Evolutionary conservation across 331 rosid genomes (phyloP).

Genomic region (Erythrophleum ivorense): DNA sequence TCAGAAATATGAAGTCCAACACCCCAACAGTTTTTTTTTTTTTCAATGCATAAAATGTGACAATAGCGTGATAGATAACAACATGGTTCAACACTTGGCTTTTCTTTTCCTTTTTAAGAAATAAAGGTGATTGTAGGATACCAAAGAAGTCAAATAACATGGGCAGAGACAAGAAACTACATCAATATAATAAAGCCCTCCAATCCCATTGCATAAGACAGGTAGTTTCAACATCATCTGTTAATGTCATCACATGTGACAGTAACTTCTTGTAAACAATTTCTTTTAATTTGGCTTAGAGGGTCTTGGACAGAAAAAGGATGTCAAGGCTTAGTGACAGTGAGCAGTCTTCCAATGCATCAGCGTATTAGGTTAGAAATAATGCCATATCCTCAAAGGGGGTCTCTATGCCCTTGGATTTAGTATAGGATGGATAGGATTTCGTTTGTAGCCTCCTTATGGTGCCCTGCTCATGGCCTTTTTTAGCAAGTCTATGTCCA

Average conservation of each 20-base stretch:
- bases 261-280: neutral
- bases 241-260: neutral
- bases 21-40: slow-evolving; percentile 13
- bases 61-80: neutral
- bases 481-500: neutral
- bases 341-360: neutral
- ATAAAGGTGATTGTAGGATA: slow-evolving; percentile 17
- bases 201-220: neutral
- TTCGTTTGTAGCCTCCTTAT: neutral
- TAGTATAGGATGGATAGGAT: neutral
- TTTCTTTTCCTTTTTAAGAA: slow-evolving; percentile 22
- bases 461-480: neutral
- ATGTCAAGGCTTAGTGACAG: neutral
- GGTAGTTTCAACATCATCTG: neutral
- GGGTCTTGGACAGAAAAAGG: neutral
- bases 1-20: slow-evolving; percentile 38
- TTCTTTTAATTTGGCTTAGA: neutral
- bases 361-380: neutral
- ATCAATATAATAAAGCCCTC: neutral
- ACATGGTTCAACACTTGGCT: neutral
- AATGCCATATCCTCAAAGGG: neutral
- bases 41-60: slow-evolving; percentile 9
- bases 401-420: neutral
- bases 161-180: neutral
- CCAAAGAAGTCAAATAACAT: neutral